These are phyloP conservation scores for Cocos nucifera DNA, from an alignment of 176 grass and related monocot species.

Conservation along the genomic window DNA sequence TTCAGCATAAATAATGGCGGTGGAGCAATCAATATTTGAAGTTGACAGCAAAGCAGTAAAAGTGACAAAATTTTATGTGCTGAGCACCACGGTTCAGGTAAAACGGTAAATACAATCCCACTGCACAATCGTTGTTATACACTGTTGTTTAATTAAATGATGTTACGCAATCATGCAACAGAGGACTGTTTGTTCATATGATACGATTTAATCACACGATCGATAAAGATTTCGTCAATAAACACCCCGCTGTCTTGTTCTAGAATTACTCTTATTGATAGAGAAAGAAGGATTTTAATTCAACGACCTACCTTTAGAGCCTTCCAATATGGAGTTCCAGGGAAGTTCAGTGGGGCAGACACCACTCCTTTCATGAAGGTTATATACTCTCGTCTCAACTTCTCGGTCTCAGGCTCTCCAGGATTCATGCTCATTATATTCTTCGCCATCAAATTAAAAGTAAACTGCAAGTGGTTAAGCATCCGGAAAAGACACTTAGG, in stretches of 20 bases:
- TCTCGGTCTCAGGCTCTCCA: conserved; percentile 65
- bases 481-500: too few species aligned
- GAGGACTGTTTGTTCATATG: too few species aligned
- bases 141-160: too few species aligned
- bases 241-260: too few species aligned
- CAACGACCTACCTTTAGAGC: conserved; percentile 55
- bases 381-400: conserved; percentile 72
- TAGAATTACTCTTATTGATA: too few species aligned
- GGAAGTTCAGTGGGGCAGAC: conserved; percentile 82
- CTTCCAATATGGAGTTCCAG: conserved; percentile 84
- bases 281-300: not conserved
- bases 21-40: conserved; percentile 28
- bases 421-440: conserved; percentile 97
- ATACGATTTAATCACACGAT: too few species aligned
- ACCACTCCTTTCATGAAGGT: conserved; percentile 98
- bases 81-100: not conserved
- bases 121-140: not conserved
- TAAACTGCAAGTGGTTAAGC: conserved; percentile 44
- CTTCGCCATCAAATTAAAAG: conserved; percentile 97
- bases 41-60: not conserved
- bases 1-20: conserved; percentile 13
- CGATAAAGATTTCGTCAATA: too few species aligned
- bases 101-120: not conserved
- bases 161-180: too few species aligned
- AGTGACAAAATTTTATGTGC: not conserved